Evolutionary conservation across 257 asterid genomes (phyloP).

Genomic region (Coffea eugenioides): DNA sequence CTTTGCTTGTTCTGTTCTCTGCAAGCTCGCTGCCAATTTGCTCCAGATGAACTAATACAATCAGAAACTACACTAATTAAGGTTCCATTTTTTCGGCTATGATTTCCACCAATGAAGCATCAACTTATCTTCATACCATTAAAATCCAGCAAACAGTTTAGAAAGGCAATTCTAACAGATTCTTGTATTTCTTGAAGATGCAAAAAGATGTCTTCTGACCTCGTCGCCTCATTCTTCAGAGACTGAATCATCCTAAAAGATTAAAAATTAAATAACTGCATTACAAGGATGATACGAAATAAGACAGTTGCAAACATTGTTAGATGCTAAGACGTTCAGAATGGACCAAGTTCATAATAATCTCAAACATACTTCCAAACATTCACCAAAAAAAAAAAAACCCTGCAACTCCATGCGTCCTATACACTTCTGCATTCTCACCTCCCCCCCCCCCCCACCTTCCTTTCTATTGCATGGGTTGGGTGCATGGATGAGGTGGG

Average conservation of each 20-base stretch:
- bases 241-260: conserved; percentile 77
- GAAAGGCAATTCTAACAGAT: conserved; percentile 82
- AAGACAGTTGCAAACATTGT: not conserved
- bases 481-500: not conserved
- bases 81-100: conserved; percentile 15
- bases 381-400: not conserved
- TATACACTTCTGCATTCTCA: no score
- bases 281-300: not conserved
- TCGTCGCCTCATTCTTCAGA: conserved; percentile 70
- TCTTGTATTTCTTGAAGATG: conserved; percentile 92
- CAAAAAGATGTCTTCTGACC: conserved; percentile 64
- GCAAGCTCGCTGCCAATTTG: conserved; percentile 61
- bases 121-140: conserved; percentile 55
- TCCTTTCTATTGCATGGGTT: no score
- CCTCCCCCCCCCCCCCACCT: not conserved
- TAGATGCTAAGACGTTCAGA: not conserved
- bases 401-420: not conserved
- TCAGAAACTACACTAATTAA: not conserved
- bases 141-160: conserved; percentile 84
- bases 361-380: not conserved
- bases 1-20: conserved; percentile 48
- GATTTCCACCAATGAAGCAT: conserved; percentile 8
- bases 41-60: conserved; percentile 74
- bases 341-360: not conserved
- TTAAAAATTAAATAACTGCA: not conserved